phyloP scores from a whole-genome alignment of 176 grass and related monocot species.

The Bonia amplexicaulis region DNA sequence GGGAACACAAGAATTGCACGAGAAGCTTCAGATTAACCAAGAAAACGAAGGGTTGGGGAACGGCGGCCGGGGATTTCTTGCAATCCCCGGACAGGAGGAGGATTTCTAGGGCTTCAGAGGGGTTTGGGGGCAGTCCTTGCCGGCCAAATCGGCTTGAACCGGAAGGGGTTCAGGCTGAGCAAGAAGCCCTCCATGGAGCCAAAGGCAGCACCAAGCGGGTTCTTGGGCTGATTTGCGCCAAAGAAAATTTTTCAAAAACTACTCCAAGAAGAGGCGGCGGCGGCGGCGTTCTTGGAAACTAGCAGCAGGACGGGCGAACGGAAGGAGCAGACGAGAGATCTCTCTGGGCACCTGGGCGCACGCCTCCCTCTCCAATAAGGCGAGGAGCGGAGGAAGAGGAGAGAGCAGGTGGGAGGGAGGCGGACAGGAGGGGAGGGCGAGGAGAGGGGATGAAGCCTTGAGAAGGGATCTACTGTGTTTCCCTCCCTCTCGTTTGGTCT shows the following conservation, averaged over 20 bases:
- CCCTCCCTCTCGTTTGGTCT: not conserved
- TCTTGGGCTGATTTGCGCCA: not conserved
- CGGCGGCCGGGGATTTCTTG: conserved; percentile 28
- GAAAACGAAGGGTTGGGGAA: not conserved
- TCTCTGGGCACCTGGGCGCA: not conserved
- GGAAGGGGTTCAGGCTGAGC: conserved; percentile 84
- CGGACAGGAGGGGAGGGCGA: not conserved
- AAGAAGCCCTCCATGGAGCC: conserved; percentile 72
- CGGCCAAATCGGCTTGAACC: conserved; percentile 61
- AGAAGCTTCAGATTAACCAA: conserved; percentile 23
- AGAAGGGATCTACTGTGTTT: conserved; percentile 24
- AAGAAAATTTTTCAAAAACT: not conserved
- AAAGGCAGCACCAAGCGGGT: not conserved
- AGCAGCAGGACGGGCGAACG: not conserved
- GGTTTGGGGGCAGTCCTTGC: conserved; percentile 25
- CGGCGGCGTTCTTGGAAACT: not conserved
- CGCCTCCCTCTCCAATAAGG: conserved; percentile 1
- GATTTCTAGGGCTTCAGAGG: conserved; percentile 29
- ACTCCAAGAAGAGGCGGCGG: conserved; percentile 17
- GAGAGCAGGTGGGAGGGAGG: not conserved
- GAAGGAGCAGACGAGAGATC: not conserved
- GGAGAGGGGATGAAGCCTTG: not conserved
- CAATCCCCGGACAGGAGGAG: conserved; percentile 27
- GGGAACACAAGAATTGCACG: conserved; percentile 7
- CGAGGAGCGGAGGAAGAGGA: not conserved